phyloP scores from a whole-genome alignment of 1,284 basidiomycete genomes.

The Schizophyllum amplum region DNA sequence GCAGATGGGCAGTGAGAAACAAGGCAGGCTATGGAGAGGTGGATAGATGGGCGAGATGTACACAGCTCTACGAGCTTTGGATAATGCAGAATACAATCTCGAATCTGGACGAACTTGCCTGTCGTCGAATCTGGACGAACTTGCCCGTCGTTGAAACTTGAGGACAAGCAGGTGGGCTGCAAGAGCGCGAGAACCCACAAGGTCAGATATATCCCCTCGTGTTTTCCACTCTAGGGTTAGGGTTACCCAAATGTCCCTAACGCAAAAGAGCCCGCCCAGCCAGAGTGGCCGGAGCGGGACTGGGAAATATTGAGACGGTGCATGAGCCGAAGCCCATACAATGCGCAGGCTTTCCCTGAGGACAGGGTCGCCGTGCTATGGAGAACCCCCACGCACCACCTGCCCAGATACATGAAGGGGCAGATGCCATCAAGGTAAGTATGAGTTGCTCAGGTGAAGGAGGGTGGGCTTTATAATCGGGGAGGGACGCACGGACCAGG shows the following conservation, averaged over 20 bases:
- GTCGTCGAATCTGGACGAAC: too few species aligned
- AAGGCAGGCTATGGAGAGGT: too few species aligned
- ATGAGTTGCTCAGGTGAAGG: slow-evolving; percentile 16
- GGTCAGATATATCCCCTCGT: neutral
- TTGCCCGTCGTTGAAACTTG: too few species aligned
- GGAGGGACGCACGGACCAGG: neutral
- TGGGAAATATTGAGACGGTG: slow-evolving; percentile 45
- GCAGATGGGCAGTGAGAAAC: neutral
- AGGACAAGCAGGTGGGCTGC: too few species aligned
- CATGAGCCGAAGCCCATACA: slow-evolving; percentile 41
- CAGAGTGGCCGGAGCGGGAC: slow-evolving; percentile 17
- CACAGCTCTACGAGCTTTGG: neutral
- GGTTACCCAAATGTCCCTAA: neutral
- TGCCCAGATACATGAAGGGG: slow-evolving; percentile 33
- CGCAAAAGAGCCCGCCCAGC: neutral
- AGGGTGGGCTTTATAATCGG: neutral
- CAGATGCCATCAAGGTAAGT: slow-evolving; percentile 37
- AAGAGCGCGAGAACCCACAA: too few species aligned
- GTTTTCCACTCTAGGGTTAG: neutral
- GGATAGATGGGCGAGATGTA: neutral
- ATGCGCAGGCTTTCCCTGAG: slow-evolving; percentile 39
- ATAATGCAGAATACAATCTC: too few species aligned
- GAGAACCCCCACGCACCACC: slow-evolving; percentile 37
- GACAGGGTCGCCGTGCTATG: slow-evolving; percentile 71
- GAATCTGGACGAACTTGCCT: too few species aligned